phyloP scores from a whole-genome alignment of 2,329 filamentous ascomycete species.

The Fusarium solani-melongenae region DNA sequence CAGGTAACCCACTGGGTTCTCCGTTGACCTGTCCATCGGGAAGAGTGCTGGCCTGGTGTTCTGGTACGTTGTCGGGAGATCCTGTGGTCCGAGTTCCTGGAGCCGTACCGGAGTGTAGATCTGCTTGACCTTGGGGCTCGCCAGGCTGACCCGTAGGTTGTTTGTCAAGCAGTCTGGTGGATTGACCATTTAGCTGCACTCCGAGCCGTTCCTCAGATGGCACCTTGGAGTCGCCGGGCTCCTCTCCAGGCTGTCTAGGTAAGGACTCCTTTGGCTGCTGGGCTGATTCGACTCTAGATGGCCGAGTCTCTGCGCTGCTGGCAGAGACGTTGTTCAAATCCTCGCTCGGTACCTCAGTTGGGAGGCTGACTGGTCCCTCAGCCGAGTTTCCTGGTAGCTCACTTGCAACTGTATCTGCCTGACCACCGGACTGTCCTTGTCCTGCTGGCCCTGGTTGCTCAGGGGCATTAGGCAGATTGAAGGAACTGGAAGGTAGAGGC shows the following conservation, averaged over 20 bases:
- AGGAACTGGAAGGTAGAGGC: background rate
- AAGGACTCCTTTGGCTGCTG: background rate
- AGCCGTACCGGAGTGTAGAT: background rate
- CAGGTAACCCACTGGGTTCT: constrained; percentile 4
- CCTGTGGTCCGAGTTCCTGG: background rate
- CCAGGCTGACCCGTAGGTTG: background rate
- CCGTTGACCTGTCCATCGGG: background rate
- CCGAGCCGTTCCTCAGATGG: background rate
- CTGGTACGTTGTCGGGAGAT: background rate
- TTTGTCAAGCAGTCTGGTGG: background rate
- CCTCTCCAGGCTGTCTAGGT: background rate
- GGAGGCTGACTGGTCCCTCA: background rate
- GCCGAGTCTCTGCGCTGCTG: background rate
- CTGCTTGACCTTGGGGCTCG: background rate
- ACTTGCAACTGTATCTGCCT: background rate
- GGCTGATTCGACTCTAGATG: background rate
- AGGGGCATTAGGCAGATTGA: background rate
- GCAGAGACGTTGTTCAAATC: background rate
- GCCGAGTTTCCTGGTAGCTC: background rate
- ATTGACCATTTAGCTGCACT: background rate
- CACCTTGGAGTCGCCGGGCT: background rate
- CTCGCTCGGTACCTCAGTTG: background rate
- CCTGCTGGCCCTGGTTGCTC: background rate
- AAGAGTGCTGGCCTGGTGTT: too few relatives aligned
- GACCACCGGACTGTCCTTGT: background rate